Percentiles rank a stretch among this genome's conserved stretches.
Conservation (phyloP, 2,329 filamentous ascomycete species). For the Phyllosticta citriasiana region DNA sequence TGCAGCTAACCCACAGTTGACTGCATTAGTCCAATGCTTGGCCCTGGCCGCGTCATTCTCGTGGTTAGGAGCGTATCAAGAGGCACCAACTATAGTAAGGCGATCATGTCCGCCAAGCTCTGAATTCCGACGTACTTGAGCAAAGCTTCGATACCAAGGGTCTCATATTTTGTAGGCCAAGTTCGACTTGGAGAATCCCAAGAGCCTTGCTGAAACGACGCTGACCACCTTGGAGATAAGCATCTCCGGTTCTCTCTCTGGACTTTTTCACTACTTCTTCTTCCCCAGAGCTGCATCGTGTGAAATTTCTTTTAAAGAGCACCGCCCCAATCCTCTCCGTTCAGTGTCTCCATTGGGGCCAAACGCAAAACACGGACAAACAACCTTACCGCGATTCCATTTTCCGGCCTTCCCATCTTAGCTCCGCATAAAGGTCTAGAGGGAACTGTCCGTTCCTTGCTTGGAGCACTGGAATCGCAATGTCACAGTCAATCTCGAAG, state of each 20-base stretch:
- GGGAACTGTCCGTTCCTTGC: not conserved
- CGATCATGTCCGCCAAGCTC: not conserved
- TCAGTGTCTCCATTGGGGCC: not conserved
- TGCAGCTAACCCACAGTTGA: not conserved
- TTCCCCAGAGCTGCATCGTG: not conserved
- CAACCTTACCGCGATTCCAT: not conserved
- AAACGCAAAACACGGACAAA: not conserved
- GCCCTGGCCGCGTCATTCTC: not conserved
- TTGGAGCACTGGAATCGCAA: not conserved
- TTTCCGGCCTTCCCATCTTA: not conserved
- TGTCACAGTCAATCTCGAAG: not conserved
- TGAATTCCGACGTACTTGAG: not conserved
- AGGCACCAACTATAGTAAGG: not conserved
- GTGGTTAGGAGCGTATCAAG: not conserved
- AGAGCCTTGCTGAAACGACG: not conserved
- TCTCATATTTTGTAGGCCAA: not conserved
- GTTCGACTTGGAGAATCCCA: not conserved
- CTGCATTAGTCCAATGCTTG: not conserved
- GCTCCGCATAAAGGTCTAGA: not conserved
- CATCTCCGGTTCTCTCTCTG: not conserved
- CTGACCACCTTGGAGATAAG: not conserved
- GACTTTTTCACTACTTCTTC: not conserved
- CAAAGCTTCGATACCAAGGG: not conserved
- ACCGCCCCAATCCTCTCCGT: not conserved
- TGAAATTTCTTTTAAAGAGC: not conserved